Percentiles rank a stretch among this genome's conserved stretches.
These are phyloP conservation scores for Aspergillus sojae DNA, from an alignment of 2,329 filamentous ascomycete species.

Conservation along the genomic window DNA sequence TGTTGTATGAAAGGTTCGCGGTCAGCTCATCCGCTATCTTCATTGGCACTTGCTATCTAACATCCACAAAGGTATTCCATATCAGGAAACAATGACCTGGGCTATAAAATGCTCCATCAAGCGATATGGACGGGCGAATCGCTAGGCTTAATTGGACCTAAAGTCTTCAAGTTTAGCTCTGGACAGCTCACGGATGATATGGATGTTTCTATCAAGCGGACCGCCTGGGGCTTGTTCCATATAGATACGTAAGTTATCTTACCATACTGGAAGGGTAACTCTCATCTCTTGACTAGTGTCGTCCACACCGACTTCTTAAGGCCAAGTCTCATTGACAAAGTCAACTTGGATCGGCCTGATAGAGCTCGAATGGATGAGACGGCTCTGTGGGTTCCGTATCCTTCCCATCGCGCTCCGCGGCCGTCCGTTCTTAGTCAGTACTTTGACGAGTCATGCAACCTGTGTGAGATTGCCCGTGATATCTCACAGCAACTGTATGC, in stretches of 20 bases:
- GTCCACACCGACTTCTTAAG: slow-evolving; percentile 40
- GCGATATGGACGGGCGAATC: slow-evolving; percentile 38
- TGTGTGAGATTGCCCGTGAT: slow-evolving; percentile 40
- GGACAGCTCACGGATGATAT: slow-evolving; percentile 32
- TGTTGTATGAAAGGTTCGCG: slow-evolving; percentile 38
- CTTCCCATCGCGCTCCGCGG: slow-evolving; percentile 31
- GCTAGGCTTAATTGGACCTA: slow-evolving; percentile 35
- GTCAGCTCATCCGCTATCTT: not conserved
- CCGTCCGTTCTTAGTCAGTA: slow-evolving; percentile 33
- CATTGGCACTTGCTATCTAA: not conserved
- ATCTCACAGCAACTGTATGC: slow-evolving; percentile 38
- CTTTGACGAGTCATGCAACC: slow-evolving; percentile 37
- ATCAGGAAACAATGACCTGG: slow-evolving; percentile 39
- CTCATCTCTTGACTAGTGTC: slow-evolving; percentile 25
- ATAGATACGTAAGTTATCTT: slow-evolving; percentile 38
- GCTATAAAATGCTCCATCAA: slow-evolving; percentile 41
- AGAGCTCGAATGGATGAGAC: slow-evolving; percentile 21
- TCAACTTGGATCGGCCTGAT: slow-evolving; percentile 31
- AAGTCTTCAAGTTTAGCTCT: slow-evolving; percentile 23
- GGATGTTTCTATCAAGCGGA: slow-evolving; percentile 33
- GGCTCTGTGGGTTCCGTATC: slow-evolving; percentile 36
- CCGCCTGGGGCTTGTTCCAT: slow-evolving; percentile 43
- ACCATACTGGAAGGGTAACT: not conserved
- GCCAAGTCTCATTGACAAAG: slow-evolving; percentile 37
- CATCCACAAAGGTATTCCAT: slow-evolving; percentile 35